Conservation (phyloP, 768 basidiomycete species). For the Leccinum truebloodii region DNA sequence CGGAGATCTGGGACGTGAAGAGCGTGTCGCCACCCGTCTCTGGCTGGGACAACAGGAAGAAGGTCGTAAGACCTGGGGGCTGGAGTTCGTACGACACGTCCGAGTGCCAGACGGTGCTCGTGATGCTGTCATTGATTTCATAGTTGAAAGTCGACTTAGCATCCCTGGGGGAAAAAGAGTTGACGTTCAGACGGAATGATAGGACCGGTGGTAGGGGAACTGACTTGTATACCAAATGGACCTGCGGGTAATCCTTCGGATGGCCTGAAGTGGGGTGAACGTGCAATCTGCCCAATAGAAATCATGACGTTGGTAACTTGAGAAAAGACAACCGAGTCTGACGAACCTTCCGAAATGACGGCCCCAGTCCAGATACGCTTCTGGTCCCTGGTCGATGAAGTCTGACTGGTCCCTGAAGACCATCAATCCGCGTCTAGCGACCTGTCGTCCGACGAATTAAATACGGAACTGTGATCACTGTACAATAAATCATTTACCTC, state of each 20-base stretch:
- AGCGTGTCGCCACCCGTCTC: constrained; percentile 70
- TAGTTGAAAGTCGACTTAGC: constrained; percentile 72
- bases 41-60: constrained; percentile 75
- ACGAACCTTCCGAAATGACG: constrained; percentile 62
- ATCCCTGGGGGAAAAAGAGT: constrained; percentile 47
- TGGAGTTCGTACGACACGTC: constrained; percentile 83
- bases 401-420: constrained; percentile 78
- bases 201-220: not conserved
- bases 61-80: constrained; percentile 82
- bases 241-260: constrained; percentile 68
- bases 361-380: constrained; percentile 72
- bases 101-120: constrained; percentile 73
- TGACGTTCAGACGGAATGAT: not conserved
- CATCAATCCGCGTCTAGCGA: constrained; percentile 66
- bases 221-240: constrained; percentile 79
- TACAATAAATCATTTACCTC: constrained; percentile 43
- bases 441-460: constrained; percentile 39
- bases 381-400: constrained; percentile 70
- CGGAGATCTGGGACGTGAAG: constrained; percentile 68
- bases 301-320: not conserved
- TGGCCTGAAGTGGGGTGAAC: constrained; percentile 84
- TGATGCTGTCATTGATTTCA: constrained; percentile 58
- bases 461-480: constrained; percentile 2
- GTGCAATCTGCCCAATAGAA: constrained; percentile 51
- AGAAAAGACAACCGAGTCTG: not conserved